Evolutionary conservation across 768 basidiomycete genomes (phyloP), one percentile per base, ranked within the genome.

Genomic region (Strobilomyces dryophilus): DNA sequence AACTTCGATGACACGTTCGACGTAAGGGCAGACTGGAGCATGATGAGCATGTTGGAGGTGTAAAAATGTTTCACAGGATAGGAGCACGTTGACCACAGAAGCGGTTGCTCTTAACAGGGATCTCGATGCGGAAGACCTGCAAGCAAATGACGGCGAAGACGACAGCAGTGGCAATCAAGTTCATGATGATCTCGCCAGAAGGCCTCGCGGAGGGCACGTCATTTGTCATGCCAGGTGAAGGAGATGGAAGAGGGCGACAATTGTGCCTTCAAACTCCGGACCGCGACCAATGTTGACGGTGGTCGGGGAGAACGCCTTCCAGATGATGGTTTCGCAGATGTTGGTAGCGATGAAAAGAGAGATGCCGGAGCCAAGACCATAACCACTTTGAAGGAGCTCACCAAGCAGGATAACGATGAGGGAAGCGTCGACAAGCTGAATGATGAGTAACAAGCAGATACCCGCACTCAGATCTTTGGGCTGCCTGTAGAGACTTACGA

Each of bases 141-240:
- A 98, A 79, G 76, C 98, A 99, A 71, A 98, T 98, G 68, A 98
- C 95, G 40, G 90, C 93, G 66, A 98, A 98, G 55, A 98, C 91
- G 60, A 85, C 76, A 46, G 89, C 82, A 18, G 97, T 98, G 5
- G 93, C 90, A 65, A 98, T 77, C 64, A 98, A 79, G 76, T 95
- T 98, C 95, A 97, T 98, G 66, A 98, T 79, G 71, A 98, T 98
- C 94, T 54, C 97, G 80, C 90, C 94, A 98, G 81, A 99, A 98
- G 0, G 97, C 97, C 74, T 98, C 95, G 53, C 93, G 87, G 39
- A 99, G 81, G 0, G 95, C 97, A 57, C 95, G 90, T 46, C 92
- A 87, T 73, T 98, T 98, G 78, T 98, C 94, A 70, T 95, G 88
- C 92, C 93, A 95, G 10, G 95, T 98, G 77, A 99, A 97, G 74